Evolutionary conservation across 306 rosid species (phyloP).

Genomic region (Quillaja saponaria): DNA sequence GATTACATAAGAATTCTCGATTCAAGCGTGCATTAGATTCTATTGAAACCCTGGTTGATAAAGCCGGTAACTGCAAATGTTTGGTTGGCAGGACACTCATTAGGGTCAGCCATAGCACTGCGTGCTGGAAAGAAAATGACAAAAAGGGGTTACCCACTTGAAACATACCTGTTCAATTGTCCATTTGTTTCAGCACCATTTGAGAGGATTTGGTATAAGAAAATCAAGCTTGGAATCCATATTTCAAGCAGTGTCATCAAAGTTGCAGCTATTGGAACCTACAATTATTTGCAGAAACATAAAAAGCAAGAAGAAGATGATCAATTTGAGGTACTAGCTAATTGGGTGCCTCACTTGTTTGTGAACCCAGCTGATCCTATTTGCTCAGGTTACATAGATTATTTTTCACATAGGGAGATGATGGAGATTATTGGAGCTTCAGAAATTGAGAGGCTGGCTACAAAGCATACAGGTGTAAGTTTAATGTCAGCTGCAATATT

Average conservation of each 20-base stretch:
- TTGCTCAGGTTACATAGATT: conserved; percentile 35
- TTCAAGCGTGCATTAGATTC: conserved; percentile 5
- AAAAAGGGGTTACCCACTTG: conserved; percentile 13
- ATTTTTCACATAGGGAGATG: conserved; percentile 34
- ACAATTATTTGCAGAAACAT: too few species aligned
- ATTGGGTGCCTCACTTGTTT: conserved; percentile 37
- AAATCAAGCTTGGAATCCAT: conserved; percentile 22
- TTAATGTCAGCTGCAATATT: not conserved
- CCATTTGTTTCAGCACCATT: conserved; percentile 30
- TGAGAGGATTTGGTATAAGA: conserved; percentile 11
- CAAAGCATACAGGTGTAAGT: conserved; percentile 6
- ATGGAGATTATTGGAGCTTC: conserved; percentile 31
- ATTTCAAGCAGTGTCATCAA: conserved; percentile 7
- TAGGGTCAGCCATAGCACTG: conserved; percentile 37
- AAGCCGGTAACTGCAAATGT: conserved; percentile 17
- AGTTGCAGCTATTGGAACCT: not conserved
- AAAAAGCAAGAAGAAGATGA: not conserved
- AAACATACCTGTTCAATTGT: conserved; percentile 39
- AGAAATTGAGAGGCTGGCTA: conserved; percentile 22
- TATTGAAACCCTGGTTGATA: not conserved
- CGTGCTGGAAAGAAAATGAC: conserved; percentile 30
- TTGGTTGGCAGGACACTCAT: conserved; percentile 45
- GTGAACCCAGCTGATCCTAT: conserved; percentile 32
- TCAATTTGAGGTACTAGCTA: not conserved
- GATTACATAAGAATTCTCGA: conserved; percentile 10